Evolutionary conservation across 495 filamentous ascomycete species (phyloP).

Genomic region (Pseudotulostoma volvatum): DNA sequence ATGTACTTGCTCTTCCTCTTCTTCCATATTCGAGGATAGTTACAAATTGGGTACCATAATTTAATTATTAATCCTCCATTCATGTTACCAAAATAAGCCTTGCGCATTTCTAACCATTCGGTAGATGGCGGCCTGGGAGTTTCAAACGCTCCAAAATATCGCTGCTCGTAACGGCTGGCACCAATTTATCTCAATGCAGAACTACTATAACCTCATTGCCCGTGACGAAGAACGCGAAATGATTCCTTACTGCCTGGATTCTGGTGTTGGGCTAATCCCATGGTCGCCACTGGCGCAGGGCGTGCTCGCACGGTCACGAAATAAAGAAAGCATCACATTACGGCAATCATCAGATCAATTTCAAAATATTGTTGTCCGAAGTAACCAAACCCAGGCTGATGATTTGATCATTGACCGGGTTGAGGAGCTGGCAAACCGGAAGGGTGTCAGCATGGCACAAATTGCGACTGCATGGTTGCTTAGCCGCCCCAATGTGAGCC

Average conservation of each 20-base stretch:
- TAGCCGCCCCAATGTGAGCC: conserved; percentile 23
- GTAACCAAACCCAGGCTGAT: conserved; percentile 18
- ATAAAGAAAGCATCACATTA: conserved; percentile 8
- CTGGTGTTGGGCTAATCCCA: conserved; percentile 51
- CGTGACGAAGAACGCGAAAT: conserved; percentile 62
- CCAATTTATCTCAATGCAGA: conserved; percentile 55
- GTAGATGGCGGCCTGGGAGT: conserved; percentile 21
- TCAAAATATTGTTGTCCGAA: conserved; percentile 27
- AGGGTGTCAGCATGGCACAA: conserved; percentile 38
- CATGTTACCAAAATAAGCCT: background rate
- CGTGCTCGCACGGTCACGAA: conserved; percentile 30
- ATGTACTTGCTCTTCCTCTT: conserved; percentile 15
- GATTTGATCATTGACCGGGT: conserved; percentile 37
- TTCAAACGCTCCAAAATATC: conserved; percentile 25
- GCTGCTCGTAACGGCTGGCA: conserved; percentile 47
- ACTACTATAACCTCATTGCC: conserved; percentile 51
- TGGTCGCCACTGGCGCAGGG: conserved; percentile 42
- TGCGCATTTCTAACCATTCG: conserved; percentile 22
- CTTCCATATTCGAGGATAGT: background rate
- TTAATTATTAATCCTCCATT: too few relatives aligned
- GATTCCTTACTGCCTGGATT: conserved; percentile 47
- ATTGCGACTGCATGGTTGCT: conserved; percentile 48
- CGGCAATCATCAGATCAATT: conserved; percentile 14
- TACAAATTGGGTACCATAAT: too few relatives aligned
- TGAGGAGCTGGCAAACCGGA: conserved; percentile 40